Evolutionary conservation across 2,329 filamentous ascomycete species (phyloP), one percentile per base, ranked within the genome.

Genomic region (Ascomycota sp.): DNA sequence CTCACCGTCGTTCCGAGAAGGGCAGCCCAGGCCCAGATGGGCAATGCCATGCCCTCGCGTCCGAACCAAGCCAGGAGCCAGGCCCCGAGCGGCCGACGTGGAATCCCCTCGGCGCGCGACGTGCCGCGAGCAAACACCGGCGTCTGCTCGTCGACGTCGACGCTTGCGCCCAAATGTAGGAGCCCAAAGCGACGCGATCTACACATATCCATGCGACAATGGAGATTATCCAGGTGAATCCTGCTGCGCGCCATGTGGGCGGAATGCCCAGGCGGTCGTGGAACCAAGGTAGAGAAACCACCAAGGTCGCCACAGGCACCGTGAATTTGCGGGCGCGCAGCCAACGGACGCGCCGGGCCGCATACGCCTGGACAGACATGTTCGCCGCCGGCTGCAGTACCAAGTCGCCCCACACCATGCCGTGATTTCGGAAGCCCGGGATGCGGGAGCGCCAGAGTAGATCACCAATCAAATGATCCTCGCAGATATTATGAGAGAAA

Each of bases 401-500:
- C 3, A 93, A 58, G 45, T 95, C 85, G 4, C 83, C 82, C 45
- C 75, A 77, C 1, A 85, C 71, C 33, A 95, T 63, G 5, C 71
- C 78, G 47, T 98, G 89, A 43, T 91, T 91, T 25, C 66, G 64
- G 54, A 69, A 76, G 2, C 67, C 65, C 0, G 67, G 63, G 5
- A 77, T 52, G 2, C 55, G 45, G n/a, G 69, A 65, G 32, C 73
- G 72, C 83, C 85, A 98, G 4, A 98, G 63, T 1, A 89, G 56
- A 40, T 98, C 89, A 9, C 86, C 86, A 32, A 98, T 93, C 17
- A 94, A 59, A 44, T 98, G 89, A 46, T 98, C 89, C 50, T 98
- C 91, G 56, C 89, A 98, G 45, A 98, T 95, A 46, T 93, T 92
- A 38, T 81, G 67, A 3, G 82, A 92, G 54, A 98, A 98, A 53